Conservation (phyloP, 768 basidiomycete genomes). For the Astraeus odoratus region DNA sequence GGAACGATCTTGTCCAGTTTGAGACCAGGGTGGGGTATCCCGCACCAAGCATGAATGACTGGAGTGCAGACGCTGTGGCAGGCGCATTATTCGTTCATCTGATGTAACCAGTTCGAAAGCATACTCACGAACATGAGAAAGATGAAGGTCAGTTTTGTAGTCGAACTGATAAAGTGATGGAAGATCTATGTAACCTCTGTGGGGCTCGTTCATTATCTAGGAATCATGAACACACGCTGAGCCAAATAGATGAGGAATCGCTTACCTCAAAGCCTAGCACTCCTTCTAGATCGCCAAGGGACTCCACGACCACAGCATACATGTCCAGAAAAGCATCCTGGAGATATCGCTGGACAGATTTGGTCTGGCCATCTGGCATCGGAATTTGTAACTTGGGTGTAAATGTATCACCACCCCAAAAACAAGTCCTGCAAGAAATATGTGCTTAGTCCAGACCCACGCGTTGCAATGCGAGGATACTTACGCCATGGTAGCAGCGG, state of each 20-base stretch:
- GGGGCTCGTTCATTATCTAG: constrained; percentile 92
- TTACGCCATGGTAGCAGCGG: constrained; percentile 89
- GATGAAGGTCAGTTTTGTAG: constrained; percentile 92
- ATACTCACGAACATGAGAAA: constrained; percentile 66
- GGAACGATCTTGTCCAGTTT: constrained; percentile 81
- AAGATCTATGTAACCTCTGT: constrained; percentile 85
- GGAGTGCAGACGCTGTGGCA: constrained; percentile 63
- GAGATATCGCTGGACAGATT: constrained; percentile 74
- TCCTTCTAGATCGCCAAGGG: constrained; percentile 66
- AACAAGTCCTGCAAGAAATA: constrained; percentile 58
- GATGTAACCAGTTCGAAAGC: neutral
- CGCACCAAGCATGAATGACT: constrained; percentile 89
- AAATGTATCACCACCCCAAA: constrained; percentile 89
- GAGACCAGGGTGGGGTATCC: constrained; percentile 79
- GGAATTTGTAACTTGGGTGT: constrained; percentile 64
- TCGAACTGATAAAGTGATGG: constrained; percentile 80
- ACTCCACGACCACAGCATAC: constrained; percentile 59
- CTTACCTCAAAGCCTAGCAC: constrained; percentile 87
- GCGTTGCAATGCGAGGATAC: constrained; percentile 20
- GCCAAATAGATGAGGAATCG: neutral
- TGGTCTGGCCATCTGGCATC: constrained; percentile 37
- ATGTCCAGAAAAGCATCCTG: constrained; percentile 77
- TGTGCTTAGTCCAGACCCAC: neutral
- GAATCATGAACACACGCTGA: constrained; percentile 2
- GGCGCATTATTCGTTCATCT: neutral